phyloP scores from a whole-genome alignment of 768 basidiomycete species.

The Mycena chlorophos region DNA sequence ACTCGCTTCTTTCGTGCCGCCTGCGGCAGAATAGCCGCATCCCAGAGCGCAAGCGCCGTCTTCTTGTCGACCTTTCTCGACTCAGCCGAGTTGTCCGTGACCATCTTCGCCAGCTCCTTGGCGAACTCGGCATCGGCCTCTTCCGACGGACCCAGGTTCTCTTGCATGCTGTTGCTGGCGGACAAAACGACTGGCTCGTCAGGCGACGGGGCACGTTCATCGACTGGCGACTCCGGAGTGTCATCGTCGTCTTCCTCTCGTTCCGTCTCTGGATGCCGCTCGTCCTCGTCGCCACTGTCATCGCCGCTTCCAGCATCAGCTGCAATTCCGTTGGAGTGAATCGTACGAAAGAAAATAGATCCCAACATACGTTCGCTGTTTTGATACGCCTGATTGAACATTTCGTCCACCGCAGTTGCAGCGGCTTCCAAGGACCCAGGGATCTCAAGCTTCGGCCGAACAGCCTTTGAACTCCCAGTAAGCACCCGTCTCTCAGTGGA shows the following conservation, averaged over 20 bases:
- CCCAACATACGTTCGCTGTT: constrained; percentile 50
- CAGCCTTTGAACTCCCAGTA: constrained; percentile 47
- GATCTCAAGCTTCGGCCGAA: constrained; percentile 78
- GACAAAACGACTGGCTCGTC: constrained; percentile 77
- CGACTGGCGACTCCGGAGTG: constrained; percentile 51
- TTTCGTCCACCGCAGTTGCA: constrained; percentile 84
- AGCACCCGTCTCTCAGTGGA: background rate
- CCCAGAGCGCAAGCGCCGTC: constrained; percentile 84
- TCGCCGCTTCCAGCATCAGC: constrained; percentile 53
- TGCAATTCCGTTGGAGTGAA: constrained; percentile 20
- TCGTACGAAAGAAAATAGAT: background rate
- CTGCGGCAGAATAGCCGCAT: constrained; percentile 76
- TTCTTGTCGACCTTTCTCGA: constrained; percentile 86
- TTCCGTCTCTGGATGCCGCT: constrained; percentile 43
- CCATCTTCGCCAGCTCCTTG: constrained; percentile 92
- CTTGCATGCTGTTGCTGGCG: constrained; percentile 53
- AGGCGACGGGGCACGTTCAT: constrained; percentile 77
- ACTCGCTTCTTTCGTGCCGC: constrained; percentile 62
- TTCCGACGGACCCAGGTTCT: constrained; percentile 78
- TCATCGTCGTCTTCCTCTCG: constrained; percentile 67
- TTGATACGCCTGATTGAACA: constrained; percentile 71
- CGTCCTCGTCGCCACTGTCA: constrained; percentile 68
- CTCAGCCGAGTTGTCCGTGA: constrained; percentile 83
- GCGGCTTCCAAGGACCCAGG: constrained; percentile 83
- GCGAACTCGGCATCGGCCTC: constrained; percentile 93